These are phyloP conservation scores for Schwanniomyces polymorphus DNA, from an alignment of 805 yeast species.

Conservation along the genomic window DNA sequence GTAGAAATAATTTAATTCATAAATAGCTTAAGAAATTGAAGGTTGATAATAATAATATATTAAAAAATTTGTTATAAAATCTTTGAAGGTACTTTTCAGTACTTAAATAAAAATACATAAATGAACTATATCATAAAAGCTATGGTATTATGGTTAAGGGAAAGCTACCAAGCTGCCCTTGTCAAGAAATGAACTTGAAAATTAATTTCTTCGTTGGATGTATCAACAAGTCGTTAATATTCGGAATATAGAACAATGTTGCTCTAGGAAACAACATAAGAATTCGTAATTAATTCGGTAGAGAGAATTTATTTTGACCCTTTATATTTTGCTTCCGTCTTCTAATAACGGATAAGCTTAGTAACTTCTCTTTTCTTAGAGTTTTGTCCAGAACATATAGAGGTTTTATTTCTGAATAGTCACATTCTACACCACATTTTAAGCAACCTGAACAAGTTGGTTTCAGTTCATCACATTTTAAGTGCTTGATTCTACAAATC, in stretches of 20 bases:
- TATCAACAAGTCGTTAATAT: no score
- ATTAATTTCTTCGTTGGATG: background rate
- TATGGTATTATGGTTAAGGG: background rate
- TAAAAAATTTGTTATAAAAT: background rate
- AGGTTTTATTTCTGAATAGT: constrained; percentile 39
- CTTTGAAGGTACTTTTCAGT: background rate
- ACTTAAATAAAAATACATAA: background rate
- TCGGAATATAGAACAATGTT: no score
- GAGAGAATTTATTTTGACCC: background rate
- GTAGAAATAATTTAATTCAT: background rate
- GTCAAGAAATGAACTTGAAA: background rate
- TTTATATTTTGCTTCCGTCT: constrained; percentile 16
- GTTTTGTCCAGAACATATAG: constrained; percentile 35
- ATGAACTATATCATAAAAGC: background rate
- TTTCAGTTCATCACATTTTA: constrained; percentile 42
- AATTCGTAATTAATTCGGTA: background rate
- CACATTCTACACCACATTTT: constrained; percentile 43
- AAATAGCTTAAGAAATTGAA: background rate
- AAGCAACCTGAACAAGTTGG: constrained; percentile 38
- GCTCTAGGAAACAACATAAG: no score
- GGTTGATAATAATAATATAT: background rate
- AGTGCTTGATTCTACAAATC: constrained; percentile 47
- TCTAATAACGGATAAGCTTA: constrained; percentile 28
- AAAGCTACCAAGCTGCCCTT: background rate
- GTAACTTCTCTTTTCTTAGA: constrained; percentile 33